Evolutionary conservation across 208 protist genomes (phyloP), one percentile per base, ranked within the genome.

Genomic region (Acanthamoeba royreba): DNA sequence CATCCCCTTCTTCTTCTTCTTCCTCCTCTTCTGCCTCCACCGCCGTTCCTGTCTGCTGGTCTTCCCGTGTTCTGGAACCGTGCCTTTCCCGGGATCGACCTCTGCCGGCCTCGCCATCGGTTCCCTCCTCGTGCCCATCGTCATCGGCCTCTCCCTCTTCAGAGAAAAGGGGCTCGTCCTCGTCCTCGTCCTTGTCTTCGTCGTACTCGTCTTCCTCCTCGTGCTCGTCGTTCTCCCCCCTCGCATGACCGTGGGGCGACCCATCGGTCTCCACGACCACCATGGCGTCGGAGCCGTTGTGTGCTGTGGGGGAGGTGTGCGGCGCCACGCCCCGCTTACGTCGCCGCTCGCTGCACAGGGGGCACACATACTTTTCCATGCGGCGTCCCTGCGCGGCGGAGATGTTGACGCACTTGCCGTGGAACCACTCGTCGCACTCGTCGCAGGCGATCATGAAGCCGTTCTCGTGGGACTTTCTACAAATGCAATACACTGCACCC

Each of bases 361-460:
- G 45, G 28, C 95, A 96, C 22, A 94, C 55, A 87, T 96, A 96
- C 31, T 42, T 47, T 25, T 96, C 92, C 13, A 96, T 95, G n/a
- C 53, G 79, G 19, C 69, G 63, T 1, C 90, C 94, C 81, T 96
- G 92, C 28, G 89, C 94, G 42, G 93, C 94, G 0, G 94, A 93
- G 40, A 96, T 92, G 52, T 93, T 66, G 8, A 96, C 95, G 61
- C 95, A 96, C 15, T 38, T 81, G 33, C 93, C 93, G 74, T 96
- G 95, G 28, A 95, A 96, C 95, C 95, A 96, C 25, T 95, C 94
- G 46, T 96, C 94, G 43, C 95, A 96, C 17, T 92, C 61, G 47
- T 96, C 95, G 49, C 95, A 96, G 9, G 45, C 92, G 79, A 96
- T 96, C 95, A 96, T 96, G 88, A 87, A 87, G 46, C 47, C 47